Evolutionary conservation across 2,329 filamentous ascomycete genomes (phyloP), one percentile per base, ranked within the genome.

Genomic region (Neospermospora avenae): DNA sequence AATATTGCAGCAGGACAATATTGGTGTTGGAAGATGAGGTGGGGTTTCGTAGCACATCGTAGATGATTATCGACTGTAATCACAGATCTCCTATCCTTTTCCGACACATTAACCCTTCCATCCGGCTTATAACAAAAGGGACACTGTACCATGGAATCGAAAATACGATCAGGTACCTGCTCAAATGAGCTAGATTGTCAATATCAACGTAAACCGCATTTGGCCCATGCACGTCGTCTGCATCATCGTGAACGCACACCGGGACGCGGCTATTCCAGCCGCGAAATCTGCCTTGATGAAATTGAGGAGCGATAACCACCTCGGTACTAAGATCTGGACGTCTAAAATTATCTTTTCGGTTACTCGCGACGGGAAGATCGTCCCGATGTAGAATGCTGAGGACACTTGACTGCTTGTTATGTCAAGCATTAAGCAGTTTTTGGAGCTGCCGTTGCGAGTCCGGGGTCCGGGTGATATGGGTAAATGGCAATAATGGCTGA

Each of bases 11-110:
- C 24, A 45, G 6, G 4, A 13, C 14, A 45, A 20, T 3, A 25
- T 16, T 14, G 8, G 10, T 2, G 16, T 25, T 20, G 6, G n/a
- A 42, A 42, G 8, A 11, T 1, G 39, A 11, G 7, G 4, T 18
- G 4, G 18, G n/a, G 22, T 22, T 42, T 41, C 46, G 46, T 58
- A 53, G 56, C 48, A 53, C 16, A 22, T 58, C 48, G 25, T 25
- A 58, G 28, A 20, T n/a, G 56, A 57, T 52, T 57, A 45, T 37
- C 55, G 39, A 58, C n/a, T n/a, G n/a, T n/a, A 41, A 35, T 35
- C 35, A 25, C 39, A 37, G 42, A 53, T 46, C 42, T 55, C 11
- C n/a, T n/a, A n/a, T n/a, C n/a, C n/a, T n/a, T n/a, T n/a, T n/a
- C n/a, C n/a, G n/a, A n/a, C n/a, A n/a, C n/a, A n/a, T n/a, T n/a